A percentile compares a stretch with the other conserved stretches of the same genome.
phyloP scores from a whole-genome alignment of 805 yeast species.

The Millerago galiae region DNA sequence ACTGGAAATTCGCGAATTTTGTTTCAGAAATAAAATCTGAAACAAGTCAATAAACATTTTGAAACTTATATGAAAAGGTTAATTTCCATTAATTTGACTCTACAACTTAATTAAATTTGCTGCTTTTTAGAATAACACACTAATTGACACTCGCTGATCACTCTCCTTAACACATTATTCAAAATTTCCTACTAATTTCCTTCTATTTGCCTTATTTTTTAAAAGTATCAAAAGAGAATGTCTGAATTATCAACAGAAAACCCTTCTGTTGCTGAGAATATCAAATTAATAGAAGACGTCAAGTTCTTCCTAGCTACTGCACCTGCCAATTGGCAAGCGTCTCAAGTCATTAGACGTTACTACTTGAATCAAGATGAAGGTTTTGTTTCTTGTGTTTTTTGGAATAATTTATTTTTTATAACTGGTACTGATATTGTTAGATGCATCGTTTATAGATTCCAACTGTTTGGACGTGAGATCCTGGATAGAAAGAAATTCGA shows the following conservation, averaged over 20 bases:
- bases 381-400: slow-evolving; percentile 84
- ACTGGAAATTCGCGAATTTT: not conserved
- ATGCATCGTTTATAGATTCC: slow-evolving; percentile 81
- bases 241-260: not conserved
- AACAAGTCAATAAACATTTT: slow-evolving; percentile 2
- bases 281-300: slow-evolving; percentile 64
- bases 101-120: not conserved
- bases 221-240: not conserved
- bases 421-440: slow-evolving; percentile 97
- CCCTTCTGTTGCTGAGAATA: slow-evolving; percentile 23
- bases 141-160: too few relatives aligned
- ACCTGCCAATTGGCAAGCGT: slow-evolving; percentile 89
- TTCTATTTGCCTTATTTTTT: too few relatives aligned
- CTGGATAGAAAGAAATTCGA: slow-evolving; percentile 89
- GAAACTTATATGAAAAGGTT: not conserved
- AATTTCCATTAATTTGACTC: not conserved
- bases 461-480: slow-evolving; percentile 82
- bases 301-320: slow-evolving; percentile 88
- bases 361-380: slow-evolving; percentile 84
- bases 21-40: slow-evolving; percentile 7
- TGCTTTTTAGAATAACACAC: not conserved
- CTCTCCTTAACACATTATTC: not conserved
- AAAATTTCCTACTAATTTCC: not conserved
- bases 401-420: slow-evolving; percentile 85
- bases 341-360: slow-evolving; percentile 81